Conservation (phyloP, 2,329 filamentous ascomycete genomes). For the Hymenoscyphus fraxineus region DNA sequence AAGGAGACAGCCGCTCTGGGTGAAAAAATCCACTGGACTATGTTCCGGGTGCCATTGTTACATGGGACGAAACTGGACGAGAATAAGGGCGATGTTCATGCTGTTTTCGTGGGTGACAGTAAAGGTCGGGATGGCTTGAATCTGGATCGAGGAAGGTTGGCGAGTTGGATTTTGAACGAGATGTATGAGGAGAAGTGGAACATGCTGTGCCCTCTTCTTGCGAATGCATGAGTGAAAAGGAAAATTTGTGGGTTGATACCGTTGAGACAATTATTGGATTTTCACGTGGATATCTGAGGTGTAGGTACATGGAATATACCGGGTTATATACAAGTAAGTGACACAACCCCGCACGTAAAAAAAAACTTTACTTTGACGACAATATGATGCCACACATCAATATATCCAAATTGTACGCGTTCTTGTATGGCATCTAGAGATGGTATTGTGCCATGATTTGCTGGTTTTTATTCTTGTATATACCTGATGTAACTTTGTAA, state of each 20-base stretch:
- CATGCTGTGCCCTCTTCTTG: slow-evolving; percentile 18
- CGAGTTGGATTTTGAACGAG: slow-evolving; percentile 26
- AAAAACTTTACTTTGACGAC: background rate
- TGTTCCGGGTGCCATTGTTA: slow-evolving; percentile 26
- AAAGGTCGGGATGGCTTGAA: slow-evolving; percentile 24
- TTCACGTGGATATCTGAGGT: no score
- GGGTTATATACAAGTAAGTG: background rate
- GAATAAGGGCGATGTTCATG: slow-evolving; percentile 20
- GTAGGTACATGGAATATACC: no score
- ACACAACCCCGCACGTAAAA: slow-evolving; percentile 1
- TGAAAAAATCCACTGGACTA: slow-evolving; percentile 26
- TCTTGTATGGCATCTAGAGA: background rate
- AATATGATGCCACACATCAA: background rate
- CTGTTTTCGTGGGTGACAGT: slow-evolving; percentile 24
- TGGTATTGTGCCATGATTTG: no score
- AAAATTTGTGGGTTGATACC: background rate
- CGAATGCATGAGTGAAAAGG: slow-evolving; percentile 15
- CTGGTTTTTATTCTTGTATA: no score
- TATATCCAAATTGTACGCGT: background rate
- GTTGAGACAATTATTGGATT: no score
- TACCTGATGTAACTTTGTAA: no score
- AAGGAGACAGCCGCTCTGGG: slow-evolving; percentile 24
- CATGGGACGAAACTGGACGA: slow-evolving; percentile 20
- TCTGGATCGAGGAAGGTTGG: slow-evolving; percentile 26
- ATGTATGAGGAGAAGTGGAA: slow-evolving; percentile 28